Evolutionary conservation across 2,329 filamentous ascomycete genomes (phyloP).

Genomic region (Exophiala sideris): DNA sequence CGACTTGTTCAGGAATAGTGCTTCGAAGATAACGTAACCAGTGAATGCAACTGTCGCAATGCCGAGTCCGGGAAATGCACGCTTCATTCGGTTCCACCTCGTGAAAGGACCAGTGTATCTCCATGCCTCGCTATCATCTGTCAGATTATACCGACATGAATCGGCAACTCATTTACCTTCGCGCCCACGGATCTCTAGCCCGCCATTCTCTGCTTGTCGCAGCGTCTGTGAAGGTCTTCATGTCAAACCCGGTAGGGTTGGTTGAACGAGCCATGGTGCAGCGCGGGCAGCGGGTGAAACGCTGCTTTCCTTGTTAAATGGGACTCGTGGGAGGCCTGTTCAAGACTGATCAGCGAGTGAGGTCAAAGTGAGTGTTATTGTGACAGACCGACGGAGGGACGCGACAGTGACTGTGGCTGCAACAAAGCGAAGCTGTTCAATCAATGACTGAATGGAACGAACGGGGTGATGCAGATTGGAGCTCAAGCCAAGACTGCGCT

Average conservation of each 20-base stretch:
- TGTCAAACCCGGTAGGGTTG: slow-evolving; percentile 91
- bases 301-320: neutral
- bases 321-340: neutral
- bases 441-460: neutral
- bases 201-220: slow-evolving; percentile 28
- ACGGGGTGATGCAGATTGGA: neutral
- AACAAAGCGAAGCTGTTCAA: neutral
- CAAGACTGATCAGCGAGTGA: neutral
- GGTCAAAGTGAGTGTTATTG: neutral
- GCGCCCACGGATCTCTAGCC: slow-evolving; percentile 58
- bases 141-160: slow-evolving; percentile 4
- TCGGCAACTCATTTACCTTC: slow-evolving; percentile 49
- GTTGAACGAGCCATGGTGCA: slow-evolving; percentile 15
- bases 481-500: slow-evolving; percentile 14
- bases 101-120: slow-evolving; percentile 86
- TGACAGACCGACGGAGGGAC: no score
- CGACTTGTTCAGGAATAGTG: slow-evolving; percentile 74
- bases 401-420: neutral
- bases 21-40: slow-evolving; percentile 84
- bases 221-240: slow-evolving; percentile 45
- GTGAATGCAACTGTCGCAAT: slow-evolving; percentile 90
- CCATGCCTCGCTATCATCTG: slow-evolving; percentile 75
- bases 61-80: slow-evolving; percentile 82
- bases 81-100: slow-evolving; percentile 83
- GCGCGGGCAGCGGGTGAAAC: neutral